Evolutionary conservation across 2,329 filamentous ascomycete species (phyloP).

Genomic region (Pseudogymnoascus verrucosus): DNA sequence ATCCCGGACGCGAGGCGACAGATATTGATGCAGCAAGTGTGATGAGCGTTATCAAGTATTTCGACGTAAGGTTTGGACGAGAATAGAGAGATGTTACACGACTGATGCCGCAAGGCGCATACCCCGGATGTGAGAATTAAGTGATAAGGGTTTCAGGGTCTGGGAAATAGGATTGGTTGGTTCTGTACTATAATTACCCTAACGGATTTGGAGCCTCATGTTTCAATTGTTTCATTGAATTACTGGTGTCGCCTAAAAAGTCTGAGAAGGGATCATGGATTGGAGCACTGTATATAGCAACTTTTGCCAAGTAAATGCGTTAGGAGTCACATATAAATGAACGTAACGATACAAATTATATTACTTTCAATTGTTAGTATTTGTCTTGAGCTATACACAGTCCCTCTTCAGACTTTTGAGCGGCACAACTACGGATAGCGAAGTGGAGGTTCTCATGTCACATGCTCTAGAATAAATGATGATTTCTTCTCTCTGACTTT

Average conservation of each 20-base stretch:
- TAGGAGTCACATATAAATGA: no score
- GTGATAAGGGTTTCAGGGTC: neutral
- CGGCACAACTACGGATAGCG: neutral
- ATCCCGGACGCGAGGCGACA: conserved; percentile 46
- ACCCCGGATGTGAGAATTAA: conserved; percentile 3
- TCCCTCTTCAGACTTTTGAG: no score
- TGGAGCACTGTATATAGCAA: no score
- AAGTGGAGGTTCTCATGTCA: conserved; percentile 1
- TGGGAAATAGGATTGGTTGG: neutral
- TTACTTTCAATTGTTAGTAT: no score
- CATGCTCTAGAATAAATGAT: conserved; percentile 6
- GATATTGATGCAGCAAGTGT: conserved; percentile 78
- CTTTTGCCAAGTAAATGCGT: no score
- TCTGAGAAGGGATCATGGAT: no score
- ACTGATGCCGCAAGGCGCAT: neutral
- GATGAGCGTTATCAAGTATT: conserved; percentile 76
- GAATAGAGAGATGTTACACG: conserved; percentile 18
- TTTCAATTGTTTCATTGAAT: neutral
- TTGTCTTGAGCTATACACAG: no score
- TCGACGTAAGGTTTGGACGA: conserved; percentile 64
- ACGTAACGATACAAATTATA: no score
- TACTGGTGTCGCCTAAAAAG: no score
- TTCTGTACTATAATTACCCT: conserved; percentile 4
- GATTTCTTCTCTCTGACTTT: neutral
- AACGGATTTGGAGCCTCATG: conserved; percentile 1